Evolutionary conservation across 495 filamentous ascomycete species (phyloP), one percentile per base, ranked within the genome.

Genomic region (Penicillium steckii): DNA sequence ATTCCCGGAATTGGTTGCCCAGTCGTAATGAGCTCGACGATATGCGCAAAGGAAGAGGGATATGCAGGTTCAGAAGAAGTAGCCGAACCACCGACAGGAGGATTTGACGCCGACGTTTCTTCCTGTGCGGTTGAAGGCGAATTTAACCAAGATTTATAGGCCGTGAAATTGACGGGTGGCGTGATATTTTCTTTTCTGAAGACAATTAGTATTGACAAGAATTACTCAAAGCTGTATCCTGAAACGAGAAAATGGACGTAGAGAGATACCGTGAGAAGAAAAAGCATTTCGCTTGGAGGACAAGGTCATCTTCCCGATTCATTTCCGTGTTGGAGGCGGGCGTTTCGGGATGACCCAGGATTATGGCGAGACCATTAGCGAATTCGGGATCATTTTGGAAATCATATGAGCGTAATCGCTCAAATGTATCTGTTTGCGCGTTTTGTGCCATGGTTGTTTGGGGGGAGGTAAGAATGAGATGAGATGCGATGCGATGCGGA

Each of bases 1-100:
- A 98, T 95, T 2, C 94, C 94, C 0, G 91, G 89, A 44, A 98
- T 88, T 3, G 86, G 85, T 65, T 91, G 82, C 37, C 91, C 91
- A 17, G 80, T 86, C 3, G 86, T 87, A 56, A 98, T 90, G 25
- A 97, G 83, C 37, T 90, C 91, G 29, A 96, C 85, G 44, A 98
- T 91, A 51, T 93, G 85, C 23, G 88, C 84, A 62, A 98, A 97
- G 2, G 86, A 87, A 21, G 84, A 85, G 4, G 94, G 94, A 65
- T 96, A 96, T 3, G 86, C 82, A 37, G 83, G 74, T 21, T 79
- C 73, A 22, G 62, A 4, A n/a, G 56, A 46, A 7, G 53, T 12
- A 8, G 52, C 19, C 27, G 27, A 26, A 40, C 49, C 37, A 4
- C n/a, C n/a, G n/a, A n/a, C n/a, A n/a, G n/a, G n/a, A n/a, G n/a